Evolutionary conservation across 306 rosid species (phyloP).

Genomic region (Castanea crenata): DNA sequence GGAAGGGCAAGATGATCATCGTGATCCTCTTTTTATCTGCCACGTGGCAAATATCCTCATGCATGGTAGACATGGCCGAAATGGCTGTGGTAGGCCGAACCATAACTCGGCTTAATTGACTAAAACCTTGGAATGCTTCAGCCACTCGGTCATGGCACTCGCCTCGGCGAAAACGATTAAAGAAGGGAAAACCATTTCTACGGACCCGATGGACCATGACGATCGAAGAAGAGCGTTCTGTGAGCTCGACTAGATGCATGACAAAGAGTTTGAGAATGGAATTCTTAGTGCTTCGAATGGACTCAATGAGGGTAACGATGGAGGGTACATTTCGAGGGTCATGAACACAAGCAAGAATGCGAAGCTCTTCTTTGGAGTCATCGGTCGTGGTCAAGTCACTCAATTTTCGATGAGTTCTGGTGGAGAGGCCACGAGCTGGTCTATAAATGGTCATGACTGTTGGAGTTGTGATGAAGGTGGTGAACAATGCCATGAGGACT

Average conservation of each 20-base stretch:
- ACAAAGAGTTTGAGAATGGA: constrained; percentile 57
- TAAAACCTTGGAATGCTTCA: constrained; percentile 56
- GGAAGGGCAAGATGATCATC: constrained; percentile 72
- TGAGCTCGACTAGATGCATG: constrained; percentile 79
- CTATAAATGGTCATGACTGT: constrained; percentile 68
- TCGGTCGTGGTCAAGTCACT: constrained; percentile 33
- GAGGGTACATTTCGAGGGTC: constrained; percentile 58
- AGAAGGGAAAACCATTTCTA: constrained; percentile 73
- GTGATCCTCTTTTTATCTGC: constrained; percentile 70
- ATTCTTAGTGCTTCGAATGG: constrained; percentile 45
- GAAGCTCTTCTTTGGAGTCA: constrained; percentile 30
- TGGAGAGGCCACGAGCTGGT: constrained; percentile 44
- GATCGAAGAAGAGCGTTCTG: constrained; percentile 78
- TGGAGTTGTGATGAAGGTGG: constrained; percentile 88
- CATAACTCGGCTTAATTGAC: constrained; percentile 55
- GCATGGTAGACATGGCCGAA: constrained; percentile 69
- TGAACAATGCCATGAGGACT: constrained; percentile 85
- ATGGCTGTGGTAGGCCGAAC: constrained; percentile 68
- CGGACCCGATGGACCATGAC: constrained; percentile 58
- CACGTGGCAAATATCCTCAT: constrained; percentile 72
- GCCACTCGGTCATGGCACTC: constrained; percentile 47
- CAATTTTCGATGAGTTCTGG: constrained; percentile 43
- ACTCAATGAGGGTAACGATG: constrained; percentile 51
- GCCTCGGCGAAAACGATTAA: constrained; percentile 35
- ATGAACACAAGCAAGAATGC: constrained; percentile 71